These are phyloP conservation scores for Pichia sp. DNA, from an alignment of 1,139 yeast genomes.

Conservation along the genomic window DNA sequence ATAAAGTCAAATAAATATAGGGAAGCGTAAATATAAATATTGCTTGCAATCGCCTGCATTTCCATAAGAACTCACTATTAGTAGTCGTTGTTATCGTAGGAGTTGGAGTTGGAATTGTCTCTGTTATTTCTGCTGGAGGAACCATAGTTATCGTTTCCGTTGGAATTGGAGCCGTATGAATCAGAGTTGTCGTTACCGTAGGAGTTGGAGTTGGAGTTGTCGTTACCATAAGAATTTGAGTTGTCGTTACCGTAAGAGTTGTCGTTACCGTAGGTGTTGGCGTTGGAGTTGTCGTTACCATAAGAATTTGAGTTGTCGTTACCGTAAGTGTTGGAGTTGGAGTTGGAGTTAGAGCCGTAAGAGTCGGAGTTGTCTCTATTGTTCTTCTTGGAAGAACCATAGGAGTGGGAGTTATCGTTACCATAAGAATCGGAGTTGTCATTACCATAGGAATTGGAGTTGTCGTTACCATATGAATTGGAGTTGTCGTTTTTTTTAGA, in stretches of 20 bases:
- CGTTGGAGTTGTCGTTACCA: slow-evolving; percentile 8
- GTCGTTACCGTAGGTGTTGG: background rate
- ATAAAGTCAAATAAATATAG: too few relatives aligned
- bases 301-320: slow-evolving; percentile 2
- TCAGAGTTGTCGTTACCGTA: slow-evolving; percentile 8
- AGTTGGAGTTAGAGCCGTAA: background rate
- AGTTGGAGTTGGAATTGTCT: slow-evolving; percentile 4
- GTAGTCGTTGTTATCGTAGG: slow-evolving; percentile 6
- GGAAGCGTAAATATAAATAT: too few relatives aligned
- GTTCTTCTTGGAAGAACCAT: background rate
- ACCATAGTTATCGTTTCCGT: slow-evolving; percentile 8
- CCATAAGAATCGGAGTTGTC: slow-evolving; percentile 3
- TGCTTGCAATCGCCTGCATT: too few relatives aligned
- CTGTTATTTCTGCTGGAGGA: slow-evolving; percentile 10
- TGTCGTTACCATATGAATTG: slow-evolving; percentile 10
- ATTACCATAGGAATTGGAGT: slow-evolving; percentile 16
- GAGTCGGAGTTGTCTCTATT: slow-evolving; percentile 13
- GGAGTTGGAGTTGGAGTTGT: background rate
- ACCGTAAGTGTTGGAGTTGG: background rate
- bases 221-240: slow-evolving; percentile 2
- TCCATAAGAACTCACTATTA: background rate
- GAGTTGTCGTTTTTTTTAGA: background rate
- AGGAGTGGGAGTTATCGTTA: background rate
- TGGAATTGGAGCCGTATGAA: slow-evolving; percentile 6
- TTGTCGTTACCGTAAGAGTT: slow-evolving; percentile 10